Conservation (phyloP, 352 stramenopile genomes). For the Globisporangium nagaii region DNA sequence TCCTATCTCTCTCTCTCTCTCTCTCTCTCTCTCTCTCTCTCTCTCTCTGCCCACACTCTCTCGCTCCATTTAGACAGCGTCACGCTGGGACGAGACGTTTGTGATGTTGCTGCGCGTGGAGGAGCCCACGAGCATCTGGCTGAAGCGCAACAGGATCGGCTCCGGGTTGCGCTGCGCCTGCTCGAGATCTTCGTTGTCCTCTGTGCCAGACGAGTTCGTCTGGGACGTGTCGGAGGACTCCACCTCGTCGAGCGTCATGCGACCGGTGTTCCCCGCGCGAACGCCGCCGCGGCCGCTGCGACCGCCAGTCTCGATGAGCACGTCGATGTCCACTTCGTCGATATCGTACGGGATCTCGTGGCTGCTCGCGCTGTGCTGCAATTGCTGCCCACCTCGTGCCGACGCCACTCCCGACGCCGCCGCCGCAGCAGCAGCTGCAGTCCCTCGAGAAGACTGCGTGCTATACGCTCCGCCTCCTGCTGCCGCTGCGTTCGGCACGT, state of each 20-base stretch:
- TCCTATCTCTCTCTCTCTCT: no score
- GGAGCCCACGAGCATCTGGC: constrained; percentile 16
- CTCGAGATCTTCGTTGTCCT: constrained; percentile 27
- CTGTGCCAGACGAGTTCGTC: constrained; percentile 2
- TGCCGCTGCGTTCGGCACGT: background rate
- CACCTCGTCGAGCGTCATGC: constrained; percentile 5
- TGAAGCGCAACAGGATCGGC: constrained; percentile 53
- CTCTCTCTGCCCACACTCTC: no score
- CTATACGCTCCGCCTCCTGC: background rate
- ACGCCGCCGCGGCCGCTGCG: background rate
- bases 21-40: no score
- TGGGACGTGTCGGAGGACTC: constrained; percentile 29
- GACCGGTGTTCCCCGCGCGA: background rate
- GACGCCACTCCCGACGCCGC: background rate
- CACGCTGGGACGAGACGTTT: constrained; percentile 6
- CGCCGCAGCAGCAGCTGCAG: background rate
- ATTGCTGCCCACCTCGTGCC: background rate
- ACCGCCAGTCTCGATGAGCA: constrained; percentile 1
- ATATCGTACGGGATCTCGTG: background rate
- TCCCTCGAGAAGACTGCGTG: background rate
- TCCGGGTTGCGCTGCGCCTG: constrained; percentile 44
- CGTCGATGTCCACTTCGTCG: constrained; percentile 11
- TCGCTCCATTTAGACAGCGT: background rate
- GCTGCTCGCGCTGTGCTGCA: background rate
- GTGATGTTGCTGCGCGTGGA: constrained; percentile 16